Evolutionary conservation across 2,329 filamentous ascomycete species (phyloP).

Genomic region (Trichoderma asperellum): DNA sequence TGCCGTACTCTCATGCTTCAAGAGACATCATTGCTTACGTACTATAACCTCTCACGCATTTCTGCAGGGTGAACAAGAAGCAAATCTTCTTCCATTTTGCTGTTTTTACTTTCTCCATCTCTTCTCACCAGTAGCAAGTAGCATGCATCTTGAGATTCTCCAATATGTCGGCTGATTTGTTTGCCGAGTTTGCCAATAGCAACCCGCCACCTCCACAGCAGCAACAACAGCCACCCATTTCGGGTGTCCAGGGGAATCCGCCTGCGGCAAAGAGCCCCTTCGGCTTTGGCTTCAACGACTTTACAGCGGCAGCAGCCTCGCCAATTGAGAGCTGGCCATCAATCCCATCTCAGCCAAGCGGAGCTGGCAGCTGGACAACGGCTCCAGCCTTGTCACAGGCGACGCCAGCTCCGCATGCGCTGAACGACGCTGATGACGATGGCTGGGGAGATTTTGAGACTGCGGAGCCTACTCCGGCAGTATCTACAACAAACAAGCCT

Average conservation of each 20-base stretch:
- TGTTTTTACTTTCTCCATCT: background rate
- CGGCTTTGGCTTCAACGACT: slow-evolving; percentile 33
- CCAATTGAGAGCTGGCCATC: slow-evolving; percentile 41
- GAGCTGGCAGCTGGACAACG: slow-evolving; percentile 32
- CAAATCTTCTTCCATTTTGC: background rate
- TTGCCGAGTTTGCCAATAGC: slow-evolving; percentile 59
- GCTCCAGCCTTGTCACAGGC: slow-evolving; percentile 10
- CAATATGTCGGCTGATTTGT: slow-evolving; percentile 67
- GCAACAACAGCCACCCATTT: slow-evolving; percentile 15
- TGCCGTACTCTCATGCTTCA: background rate
- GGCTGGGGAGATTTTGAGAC: slow-evolving; percentile 71
- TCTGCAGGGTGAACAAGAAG: background rate
- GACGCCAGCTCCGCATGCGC: slow-evolving; percentile 20
- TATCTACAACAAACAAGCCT: slow-evolving; percentile 23
- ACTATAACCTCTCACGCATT: background rate
- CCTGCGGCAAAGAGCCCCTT: slow-evolving; percentile 37
- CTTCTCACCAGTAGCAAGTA: background rate
- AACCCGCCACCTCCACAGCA: slow-evolving; percentile 37
- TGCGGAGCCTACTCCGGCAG: slow-evolving; percentile 44
- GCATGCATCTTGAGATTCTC: slow-evolving; percentile 3
- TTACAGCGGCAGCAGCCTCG: slow-evolving; percentile 29
- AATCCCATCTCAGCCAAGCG: slow-evolving; percentile 35
- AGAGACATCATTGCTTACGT: slow-evolving; percentile 3
- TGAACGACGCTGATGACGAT: slow-evolving; percentile 49
- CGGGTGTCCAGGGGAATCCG: slow-evolving; percentile 25